phyloP scores from a whole-genome alignment of 345 rosid species.

The Boechera stricta region DNA sequence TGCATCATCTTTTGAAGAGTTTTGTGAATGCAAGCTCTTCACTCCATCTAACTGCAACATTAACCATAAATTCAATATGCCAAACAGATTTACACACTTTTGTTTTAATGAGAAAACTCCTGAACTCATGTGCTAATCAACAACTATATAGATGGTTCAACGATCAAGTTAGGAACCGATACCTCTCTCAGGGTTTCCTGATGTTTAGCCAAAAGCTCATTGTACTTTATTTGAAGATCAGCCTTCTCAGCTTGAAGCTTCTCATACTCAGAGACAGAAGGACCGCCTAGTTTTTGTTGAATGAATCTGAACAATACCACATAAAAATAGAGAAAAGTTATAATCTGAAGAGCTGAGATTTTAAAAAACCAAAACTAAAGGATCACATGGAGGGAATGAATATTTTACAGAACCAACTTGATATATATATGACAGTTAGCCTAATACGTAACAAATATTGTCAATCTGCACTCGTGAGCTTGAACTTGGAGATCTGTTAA shows the following conservation, averaged over 20 bases:
- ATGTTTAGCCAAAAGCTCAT: slow-evolving; percentile 70
- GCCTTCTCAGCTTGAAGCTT: slow-evolving; percentile 83
- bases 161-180: slow-evolving; percentile 3
- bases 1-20: slow-evolving; percentile 35
- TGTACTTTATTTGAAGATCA: slow-evolving; percentile 69
- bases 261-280: slow-evolving; percentile 71
- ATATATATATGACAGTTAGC: background rate
- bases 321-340: background rate
- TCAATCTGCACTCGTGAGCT: background rate
- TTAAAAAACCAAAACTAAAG: background rate
- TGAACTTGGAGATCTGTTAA: background rate
- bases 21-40: slow-evolving; percentile 42
- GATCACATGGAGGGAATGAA: background rate
- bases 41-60: slow-evolving; percentile 37
- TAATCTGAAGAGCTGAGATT: background rate
- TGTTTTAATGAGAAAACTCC: background rate
- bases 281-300: slow-evolving; percentile 89
- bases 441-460: background rate
- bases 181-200: slow-evolving; percentile 81
- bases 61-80: background rate
- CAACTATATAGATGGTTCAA: slow-evolving; percentile 8
- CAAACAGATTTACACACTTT: background rate
- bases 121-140: background rate
- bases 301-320: slow-evolving; percentile 59
- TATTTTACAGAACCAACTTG: background rate